A percentile compares a stretch with the other conserved stretches of the same genome.
Conservation (phyloP, 2,329 filamentous ascomycete species). For the Pseudodiploospora longispora region DNA sequence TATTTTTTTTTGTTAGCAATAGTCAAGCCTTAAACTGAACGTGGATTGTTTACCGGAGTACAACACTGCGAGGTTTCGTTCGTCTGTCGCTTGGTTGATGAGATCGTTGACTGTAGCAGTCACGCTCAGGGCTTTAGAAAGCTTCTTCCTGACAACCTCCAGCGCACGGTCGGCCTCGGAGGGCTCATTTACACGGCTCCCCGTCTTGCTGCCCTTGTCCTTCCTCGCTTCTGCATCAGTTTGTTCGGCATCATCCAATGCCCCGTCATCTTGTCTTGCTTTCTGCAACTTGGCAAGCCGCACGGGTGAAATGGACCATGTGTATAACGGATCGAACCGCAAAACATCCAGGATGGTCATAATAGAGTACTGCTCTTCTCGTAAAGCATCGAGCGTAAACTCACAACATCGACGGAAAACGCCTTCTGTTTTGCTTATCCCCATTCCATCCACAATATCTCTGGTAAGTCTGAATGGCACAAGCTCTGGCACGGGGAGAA, state of each 20-base stretch:
- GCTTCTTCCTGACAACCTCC: slow-evolving; percentile 89
- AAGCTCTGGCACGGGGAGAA: slow-evolving; percentile 90
- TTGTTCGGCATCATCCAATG: slow-evolving; percentile 28
- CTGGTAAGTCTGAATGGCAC: slow-evolving; percentile 92
- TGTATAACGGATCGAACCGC: slow-evolving; percentile 95
- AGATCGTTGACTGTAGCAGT: slow-evolving; percentile 93
- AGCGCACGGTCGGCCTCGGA: slow-evolving; percentile 85
- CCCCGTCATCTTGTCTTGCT: slow-evolving; percentile 43
- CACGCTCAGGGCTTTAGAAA: slow-evolving; percentile 88
- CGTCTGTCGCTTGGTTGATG: slow-evolving; percentile 92
- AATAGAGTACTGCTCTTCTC: slow-evolving; percentile 93
- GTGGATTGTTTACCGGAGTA: slow-evolving; percentile 55
- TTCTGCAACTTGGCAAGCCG: slow-evolving; percentile 57
- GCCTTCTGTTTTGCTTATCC: slow-evolving; percentile 87
- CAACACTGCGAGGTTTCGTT: slow-evolving; percentile 81
- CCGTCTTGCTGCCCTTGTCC: slow-evolving; percentile 24
- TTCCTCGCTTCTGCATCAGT: slow-evolving; percentile 34
- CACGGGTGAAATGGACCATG: slow-evolving; percentile 78
- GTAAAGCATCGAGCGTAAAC: slow-evolving; percentile 87
- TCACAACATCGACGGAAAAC: slow-evolving; percentile 98
- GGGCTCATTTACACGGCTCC: slow-evolving; percentile 42
- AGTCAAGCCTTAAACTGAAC: slow-evolving; percentile 16
- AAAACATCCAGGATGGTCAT: slow-evolving; percentile 98
- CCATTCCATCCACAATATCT: slow-evolving; percentile 96
- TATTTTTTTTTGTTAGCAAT: slow-evolving; percentile 9